These are phyloP conservation scores for Penicillium fimorum DNA, from an alignment of 495 filamentous ascomycete genomes.

Conservation along the genomic window DNA sequence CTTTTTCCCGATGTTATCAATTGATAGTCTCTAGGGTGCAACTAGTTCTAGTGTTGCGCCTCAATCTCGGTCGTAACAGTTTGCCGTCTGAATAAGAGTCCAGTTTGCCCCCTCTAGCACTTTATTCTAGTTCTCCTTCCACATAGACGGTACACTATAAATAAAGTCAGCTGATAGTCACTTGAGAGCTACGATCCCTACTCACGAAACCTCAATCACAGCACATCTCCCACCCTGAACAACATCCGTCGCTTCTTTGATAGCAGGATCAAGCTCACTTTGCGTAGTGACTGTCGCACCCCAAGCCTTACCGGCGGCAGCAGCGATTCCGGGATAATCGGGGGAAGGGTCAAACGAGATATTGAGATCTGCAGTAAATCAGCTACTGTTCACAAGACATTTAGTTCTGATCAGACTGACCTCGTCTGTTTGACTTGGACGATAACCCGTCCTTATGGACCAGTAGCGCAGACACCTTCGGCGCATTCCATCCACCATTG, in stretches of 20 bases:
- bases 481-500: slow-evolving; percentile 81
- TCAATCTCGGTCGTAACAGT: too few species aligned
- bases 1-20: too few species aligned
- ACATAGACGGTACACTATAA: slow-evolving; percentile 23
- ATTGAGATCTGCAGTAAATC: slow-evolving; percentile 55
- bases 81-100: too few species aligned
- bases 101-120: too few species aligned
- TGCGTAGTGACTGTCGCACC: slow-evolving; percentile 16
- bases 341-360: slow-evolving; percentile 77
- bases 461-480: slow-evolving; percentile 63
- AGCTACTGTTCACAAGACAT: neutral
- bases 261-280: slow-evolving; percentile 13
- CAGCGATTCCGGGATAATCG: slow-evolving; percentile 82
- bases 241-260: slow-evolving; percentile 14
- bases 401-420: slow-evolving; percentile 3
- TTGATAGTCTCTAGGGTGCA: too few species aligned
- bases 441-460: slow-evolving; percentile 66
- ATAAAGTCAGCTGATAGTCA: neutral
- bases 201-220: slow-evolving; percentile 27
- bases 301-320: slow-evolving; percentile 56
- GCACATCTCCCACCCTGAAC: slow-evolving; percentile 20
- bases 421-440: slow-evolving; percentile 22
- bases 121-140: slow-evolving; percentile 12
- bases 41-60: too few species aligned
- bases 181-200: neutral